These are phyloP conservation scores for Saitozyma sp. DNA, from an alignment of 768 basidiomycete genomes.

Conservation along the genomic window DNA sequence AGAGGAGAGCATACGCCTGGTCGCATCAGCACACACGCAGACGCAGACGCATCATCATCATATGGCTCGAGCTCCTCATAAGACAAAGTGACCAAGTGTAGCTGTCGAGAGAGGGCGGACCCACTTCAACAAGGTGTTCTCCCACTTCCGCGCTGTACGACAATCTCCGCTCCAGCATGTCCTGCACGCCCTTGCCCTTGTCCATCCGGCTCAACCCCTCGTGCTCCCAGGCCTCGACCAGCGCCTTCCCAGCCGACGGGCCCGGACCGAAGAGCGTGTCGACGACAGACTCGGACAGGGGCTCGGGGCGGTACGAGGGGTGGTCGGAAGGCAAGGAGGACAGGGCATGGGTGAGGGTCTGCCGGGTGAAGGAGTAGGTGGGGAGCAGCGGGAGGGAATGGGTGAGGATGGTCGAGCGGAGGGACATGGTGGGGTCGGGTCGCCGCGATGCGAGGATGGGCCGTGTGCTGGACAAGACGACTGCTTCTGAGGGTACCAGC, in stretches of 20 bases:
- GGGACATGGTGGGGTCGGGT: slow-evolving; percentile 20
- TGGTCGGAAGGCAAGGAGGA: slow-evolving; percentile 15
- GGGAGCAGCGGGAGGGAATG: slow-evolving; percentile 32
- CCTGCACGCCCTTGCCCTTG: slow-evolving; percentile 10
- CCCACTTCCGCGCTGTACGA: slow-evolving; percentile 29
- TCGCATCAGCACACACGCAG: not conserved
- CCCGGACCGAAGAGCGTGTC: slow-evolving; percentile 40
- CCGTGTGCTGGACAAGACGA: no score
- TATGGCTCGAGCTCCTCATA: not conserved
- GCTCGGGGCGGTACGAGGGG: slow-evolving; percentile 19
- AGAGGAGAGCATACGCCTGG: slow-evolving; percentile 35
- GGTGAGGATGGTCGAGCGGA: slow-evolving; percentile 30
- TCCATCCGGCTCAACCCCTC: slow-evolving; percentile 20
- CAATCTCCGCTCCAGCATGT: slow-evolving; percentile 21
- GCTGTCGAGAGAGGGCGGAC: not conserved
- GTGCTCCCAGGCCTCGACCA: slow-evolving; percentile 37
- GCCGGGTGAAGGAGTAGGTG: slow-evolving; percentile 39
- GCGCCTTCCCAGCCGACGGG: slow-evolving; percentile 15
- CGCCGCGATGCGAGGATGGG: no score
- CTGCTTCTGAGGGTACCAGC: no score
- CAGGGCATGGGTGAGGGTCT: slow-evolving; percentile 27
- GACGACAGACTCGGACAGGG: slow-evolving; percentile 15
- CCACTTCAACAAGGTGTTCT: slow-evolving; percentile 40
- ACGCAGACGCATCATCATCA: no score
- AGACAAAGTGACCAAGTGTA: not conserved